Base-by-base conservation (phyloP, 2,329 filamentous ascomycete species). In the Aspergillus sp. region DNA sequence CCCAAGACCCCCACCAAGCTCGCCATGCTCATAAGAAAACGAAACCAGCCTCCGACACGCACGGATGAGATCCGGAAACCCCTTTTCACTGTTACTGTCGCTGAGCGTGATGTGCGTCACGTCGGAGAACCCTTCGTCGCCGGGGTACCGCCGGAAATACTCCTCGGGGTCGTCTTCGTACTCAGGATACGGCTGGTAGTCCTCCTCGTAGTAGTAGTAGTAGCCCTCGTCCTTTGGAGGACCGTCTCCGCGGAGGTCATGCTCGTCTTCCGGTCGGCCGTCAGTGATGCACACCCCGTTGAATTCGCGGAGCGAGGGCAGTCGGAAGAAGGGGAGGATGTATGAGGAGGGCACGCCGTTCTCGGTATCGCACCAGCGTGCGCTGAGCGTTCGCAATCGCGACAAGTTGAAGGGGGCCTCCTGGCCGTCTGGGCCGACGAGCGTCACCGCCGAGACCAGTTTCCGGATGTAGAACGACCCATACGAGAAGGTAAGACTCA, bases 1-100 rank as follows among this genome's bases (percentile, higher is more conserved):
- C 13, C 6, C 15, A n/a, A 34, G 19, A 41, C 9, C 13, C 51
- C 7, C 8, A 3, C 28, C 7, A 3, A 3, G 13, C 1, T 54
- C 8, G 38, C 25, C 43, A 45, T 54, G 31, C 51, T 54, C 51
- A 45, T 43, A 54, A 7, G 45, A 38, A 45, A 54, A 54, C 11
- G 51, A 54, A 22, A 43, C 51, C n/a, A 54, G 51, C 7, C 34
- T 41, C 9, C 43, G 41, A 11, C 34, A 22, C 34, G 51, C 34
- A 7, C 34, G 13, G 11, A 54, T 54, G 11, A 54, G 51, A 28
- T 54, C 51, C 9, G 51, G 17, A 45, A 54, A 23, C 23, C 34
- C 51, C 23, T 54, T 45, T 28, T 38, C 31, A n/a, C 34, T 25
- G n/a, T n/a, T 34, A 17, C 51, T 54, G 7, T 15, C 17, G 9